Base-by-base conservation (phyloP, 176 grass and related monocot genomes). In the Aegilops speltoides region DNA sequence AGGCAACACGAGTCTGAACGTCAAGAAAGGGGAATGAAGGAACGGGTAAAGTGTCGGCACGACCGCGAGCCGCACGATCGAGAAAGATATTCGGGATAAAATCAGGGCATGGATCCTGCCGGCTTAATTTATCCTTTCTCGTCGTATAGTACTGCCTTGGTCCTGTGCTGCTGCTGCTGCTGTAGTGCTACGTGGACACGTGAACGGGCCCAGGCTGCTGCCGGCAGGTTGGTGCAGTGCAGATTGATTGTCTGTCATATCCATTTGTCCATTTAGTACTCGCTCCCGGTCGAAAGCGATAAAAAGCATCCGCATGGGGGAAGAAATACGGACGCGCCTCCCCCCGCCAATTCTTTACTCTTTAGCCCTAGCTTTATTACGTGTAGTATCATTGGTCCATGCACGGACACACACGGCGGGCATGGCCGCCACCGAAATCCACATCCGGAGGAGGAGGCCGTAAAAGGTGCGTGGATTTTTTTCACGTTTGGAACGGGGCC, bases 391-490 rank as follows among this genome's bases (percentile, higher is more conserved):
- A 57, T 22, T 8, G 7, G 38, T 37, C 19, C 17, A 23, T 16
- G 12, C 22, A 38, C 5, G 48, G 41, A 46, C 43, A 13, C 40
- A 37, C 36, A 34, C 33, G 33, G 33, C 33, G 33, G 33, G 33
- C 33, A 34, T 34, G 10, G 40, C 40, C 38, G 38, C 57, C 82
- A 75, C 66, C 46, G 11, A 43, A 22, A 19, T 13, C 40, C 70
- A 19, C 15, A 41, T 77, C 34, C 62, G 77, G 66, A 68, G 41
- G 19, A 60, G 32, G 32, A 43, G 43, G 12, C 12, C 11, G 43
- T 70, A 67, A 82, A 82, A 57, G 79, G 7, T 5, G 50, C 34
- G 48, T 50, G 46, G 46, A 50, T 50, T 50, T 82, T 50, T 82
- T 77, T 57, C 86, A 77, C 61, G 45, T 6, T 50, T 52, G 41